phyloP scores from a whole-genome alignment of 441 rosid genomes.

The Gossypium gossypioides region DNA sequence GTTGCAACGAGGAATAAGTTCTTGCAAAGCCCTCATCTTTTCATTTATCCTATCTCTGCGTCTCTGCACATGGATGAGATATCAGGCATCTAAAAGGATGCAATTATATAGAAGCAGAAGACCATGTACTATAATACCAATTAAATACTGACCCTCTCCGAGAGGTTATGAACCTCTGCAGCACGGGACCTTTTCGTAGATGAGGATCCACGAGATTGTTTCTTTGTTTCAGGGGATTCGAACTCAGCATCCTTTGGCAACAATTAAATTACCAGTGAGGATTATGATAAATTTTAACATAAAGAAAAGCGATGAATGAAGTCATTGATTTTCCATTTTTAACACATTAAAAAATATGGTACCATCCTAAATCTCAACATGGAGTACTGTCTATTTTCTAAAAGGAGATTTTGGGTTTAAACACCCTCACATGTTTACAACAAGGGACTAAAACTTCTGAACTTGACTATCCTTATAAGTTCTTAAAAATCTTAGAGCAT shows the following conservation, averaged over 20 bases:
- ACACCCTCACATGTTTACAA: neutral
- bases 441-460: neutral
- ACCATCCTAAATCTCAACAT: neutral
- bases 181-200: constrained; percentile 78
- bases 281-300: neutral
- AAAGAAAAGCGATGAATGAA: neutral
- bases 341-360: neutral
- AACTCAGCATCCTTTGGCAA: constrained; percentile 44
- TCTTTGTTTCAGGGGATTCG: constrained; percentile 43
- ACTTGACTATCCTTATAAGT: neutral
- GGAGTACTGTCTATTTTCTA: neutral
- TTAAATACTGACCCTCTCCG: constrained; percentile 61
- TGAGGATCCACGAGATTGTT: constrained; percentile 49
- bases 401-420: neutral
- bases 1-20: constrained; percentile 78
- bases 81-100: constrained; percentile 1
- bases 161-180: constrained; percentile 89
- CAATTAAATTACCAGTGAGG: neutral
- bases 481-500: neutral
- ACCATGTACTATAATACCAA: neutral
- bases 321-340: neutral
- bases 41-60: constrained; percentile 82
- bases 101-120: neutral
- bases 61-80: constrained; percentile 33
- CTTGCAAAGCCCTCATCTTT: constrained; percentile 75